Evolutionary conservation across 352 stramenopile species (phyloP).

Genomic region (Lagenidium giganteum): DNA sequence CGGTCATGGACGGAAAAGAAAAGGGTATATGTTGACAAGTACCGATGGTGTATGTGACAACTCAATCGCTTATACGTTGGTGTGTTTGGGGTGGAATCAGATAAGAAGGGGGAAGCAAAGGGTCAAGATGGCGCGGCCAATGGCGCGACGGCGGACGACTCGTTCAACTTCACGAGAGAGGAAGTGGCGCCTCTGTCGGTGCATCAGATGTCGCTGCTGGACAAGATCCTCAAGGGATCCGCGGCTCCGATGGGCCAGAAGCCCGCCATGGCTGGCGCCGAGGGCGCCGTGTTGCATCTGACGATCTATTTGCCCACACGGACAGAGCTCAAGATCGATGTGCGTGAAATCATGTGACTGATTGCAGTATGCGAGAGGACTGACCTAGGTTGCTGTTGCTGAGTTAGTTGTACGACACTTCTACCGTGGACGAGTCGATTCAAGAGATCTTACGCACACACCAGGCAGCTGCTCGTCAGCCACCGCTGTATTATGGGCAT

Average conservation of each 20-base stretch:
- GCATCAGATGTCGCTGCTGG: conserved; percentile 67
- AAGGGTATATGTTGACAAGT: too few relatives aligned
- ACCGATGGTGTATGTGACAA: too few relatives aligned
- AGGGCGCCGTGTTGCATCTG: conserved; percentile 68
- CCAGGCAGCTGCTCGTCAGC: conserved; percentile 54
- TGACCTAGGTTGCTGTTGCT: not conserved
- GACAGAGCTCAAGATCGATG: conserved; percentile 86
- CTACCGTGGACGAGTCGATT: conserved; percentile 84
- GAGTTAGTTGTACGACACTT: conserved; percentile 76
- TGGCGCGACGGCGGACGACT: conserved; percentile 20
- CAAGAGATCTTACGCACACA: conserved; percentile 76
- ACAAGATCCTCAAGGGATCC: conserved; percentile 70
- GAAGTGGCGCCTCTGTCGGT: conserved; percentile 53
- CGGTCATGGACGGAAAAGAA: conserved; percentile 3
- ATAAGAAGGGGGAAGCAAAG: not conserved
- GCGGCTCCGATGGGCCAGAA: conserved; percentile 40
- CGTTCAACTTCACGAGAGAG: conserved; percentile 70
- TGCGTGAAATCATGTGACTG: conserved; percentile 18
- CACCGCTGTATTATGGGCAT: conserved; percentile 79
- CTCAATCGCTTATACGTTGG: not conserved
- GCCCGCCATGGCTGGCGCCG: conserved; percentile 51
- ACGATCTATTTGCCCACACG: conserved; percentile 84
- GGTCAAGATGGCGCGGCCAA: not conserved
- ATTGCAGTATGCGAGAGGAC: not conserved
- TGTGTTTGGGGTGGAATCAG: not conserved